A percentile compares a stretch with the other conserved stretches of the same genome.
These are phyloP conservation scores for Smithsoniella earleae DNA, from an alignment of 163 green algal species.

Conservation along the genomic window DNA sequence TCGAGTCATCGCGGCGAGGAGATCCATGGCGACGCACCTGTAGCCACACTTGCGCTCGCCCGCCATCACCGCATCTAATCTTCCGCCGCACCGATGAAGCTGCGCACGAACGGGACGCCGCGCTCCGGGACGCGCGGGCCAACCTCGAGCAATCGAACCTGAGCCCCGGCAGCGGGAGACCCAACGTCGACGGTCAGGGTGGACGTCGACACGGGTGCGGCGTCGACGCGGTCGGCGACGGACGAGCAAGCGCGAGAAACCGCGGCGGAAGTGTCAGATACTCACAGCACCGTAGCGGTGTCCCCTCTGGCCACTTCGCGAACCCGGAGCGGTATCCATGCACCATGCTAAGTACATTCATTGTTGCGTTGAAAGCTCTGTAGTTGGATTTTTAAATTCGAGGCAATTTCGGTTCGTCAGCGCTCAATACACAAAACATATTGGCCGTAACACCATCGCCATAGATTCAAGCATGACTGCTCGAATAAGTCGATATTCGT, in stretches of 20 bases:
- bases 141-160: neutral
- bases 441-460: too few species aligned
- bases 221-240: neutral
- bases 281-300: neutral
- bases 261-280: too few species aligned
- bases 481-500: too few species aligned
- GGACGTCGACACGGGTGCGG: too few species aligned
- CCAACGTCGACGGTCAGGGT: neutral
- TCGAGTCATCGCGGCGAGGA: slow-evolving; percentile 64
- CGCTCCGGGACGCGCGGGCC: neutral
- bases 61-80: slow-evolving; percentile 63
- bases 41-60: slow-evolving; percentile 40
- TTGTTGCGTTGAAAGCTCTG: too few species aligned
- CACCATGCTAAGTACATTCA: too few species aligned
- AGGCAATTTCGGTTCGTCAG: too few species aligned
- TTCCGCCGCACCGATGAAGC: slow-evolving; percentile 58
- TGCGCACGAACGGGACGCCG: slow-evolving; percentile 63
- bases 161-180: neutral
- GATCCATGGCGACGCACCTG: slow-evolving; percentile 58
- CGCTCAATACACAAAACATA: too few species aligned
- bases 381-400: too few species aligned
- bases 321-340: neutral
- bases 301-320: neutral
- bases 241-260: too few species aligned
- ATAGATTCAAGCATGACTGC: too few species aligned